Conservation (phyloP, 768 basidiomycete species). For the Lentinula sp. region DNA sequence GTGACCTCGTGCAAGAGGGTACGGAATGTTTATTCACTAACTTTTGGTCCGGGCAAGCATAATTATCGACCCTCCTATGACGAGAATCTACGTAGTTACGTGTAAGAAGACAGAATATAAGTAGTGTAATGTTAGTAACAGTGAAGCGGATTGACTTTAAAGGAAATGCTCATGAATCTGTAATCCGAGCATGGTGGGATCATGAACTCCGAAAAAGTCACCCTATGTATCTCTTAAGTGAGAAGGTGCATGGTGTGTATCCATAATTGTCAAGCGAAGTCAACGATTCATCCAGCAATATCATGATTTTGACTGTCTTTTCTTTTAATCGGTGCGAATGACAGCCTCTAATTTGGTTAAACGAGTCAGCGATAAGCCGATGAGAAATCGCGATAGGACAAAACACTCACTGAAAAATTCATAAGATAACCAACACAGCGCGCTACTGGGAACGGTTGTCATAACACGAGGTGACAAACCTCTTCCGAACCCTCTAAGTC, state of each 20-base stretch:
- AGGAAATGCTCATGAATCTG: background rate
- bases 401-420: constrained; percentile 91
- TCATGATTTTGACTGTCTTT: background rate
- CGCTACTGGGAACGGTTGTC: constrained; percentile 95
- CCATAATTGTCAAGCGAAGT: background rate
- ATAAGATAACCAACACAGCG: constrained; percentile 95
- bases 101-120: background rate
- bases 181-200: background rate
- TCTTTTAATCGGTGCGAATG: constrained; percentile 45
- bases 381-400: background rate
- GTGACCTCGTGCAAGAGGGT: no score
- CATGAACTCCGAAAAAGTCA: background rate
- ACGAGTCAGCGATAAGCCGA: background rate
- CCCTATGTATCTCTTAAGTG: background rate
- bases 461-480: constrained; percentile 89
- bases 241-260: background rate
- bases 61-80: background rate
- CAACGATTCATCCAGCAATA: background rate
- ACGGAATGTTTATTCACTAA: no score
- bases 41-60: no score
- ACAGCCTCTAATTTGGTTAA: constrained; percentile 44
- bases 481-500: constrained; percentile 77
- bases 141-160: background rate
- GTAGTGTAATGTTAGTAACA: background rate
- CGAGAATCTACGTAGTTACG: background rate